phyloP scores from a whole-genome alignment of 148 eudicot species.

The Rhododendron kiyosumense region DNA sequence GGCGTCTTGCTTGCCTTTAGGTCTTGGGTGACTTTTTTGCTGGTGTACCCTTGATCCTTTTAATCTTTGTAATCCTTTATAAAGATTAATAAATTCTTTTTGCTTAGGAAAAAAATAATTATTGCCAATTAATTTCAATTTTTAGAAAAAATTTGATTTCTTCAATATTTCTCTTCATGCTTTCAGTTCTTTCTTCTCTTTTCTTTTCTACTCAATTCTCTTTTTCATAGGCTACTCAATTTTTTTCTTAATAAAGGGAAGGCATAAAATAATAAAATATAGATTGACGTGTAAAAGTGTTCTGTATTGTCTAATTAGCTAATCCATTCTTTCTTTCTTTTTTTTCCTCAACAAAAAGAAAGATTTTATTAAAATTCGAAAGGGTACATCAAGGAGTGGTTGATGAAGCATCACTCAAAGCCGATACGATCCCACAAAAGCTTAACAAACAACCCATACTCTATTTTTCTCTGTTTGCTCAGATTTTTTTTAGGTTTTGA shows the following conservation, averaged over 20 bases:
- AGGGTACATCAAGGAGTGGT: no score
- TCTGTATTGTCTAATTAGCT: constrained; percentile 2
- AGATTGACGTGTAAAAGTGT: background rate
- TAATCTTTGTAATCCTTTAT: no score
- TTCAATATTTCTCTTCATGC: background rate
- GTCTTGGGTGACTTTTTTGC: no score
- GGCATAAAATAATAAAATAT: background rate
- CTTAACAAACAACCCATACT: no score
- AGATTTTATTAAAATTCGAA: no score
- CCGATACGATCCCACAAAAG: background rate
- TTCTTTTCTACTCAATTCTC: background rate
- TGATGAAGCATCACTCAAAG: background rate
- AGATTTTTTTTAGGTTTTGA: no score
- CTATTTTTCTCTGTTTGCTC: no score
- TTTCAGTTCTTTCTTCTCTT: background rate
- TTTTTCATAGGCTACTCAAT: background rate
- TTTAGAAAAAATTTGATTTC: background rate
- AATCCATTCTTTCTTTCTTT: background rate
- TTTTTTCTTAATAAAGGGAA: background rate
- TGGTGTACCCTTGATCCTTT: no score
- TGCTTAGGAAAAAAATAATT: no score
- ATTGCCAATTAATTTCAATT: no score
- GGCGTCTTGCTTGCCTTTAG: no score
- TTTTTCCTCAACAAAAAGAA: background rate
- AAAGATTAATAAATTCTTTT: no score